Base-by-base conservation (phyloP, 164 flowering plant species). In the Chloranthus sessilifolius region DNA sequence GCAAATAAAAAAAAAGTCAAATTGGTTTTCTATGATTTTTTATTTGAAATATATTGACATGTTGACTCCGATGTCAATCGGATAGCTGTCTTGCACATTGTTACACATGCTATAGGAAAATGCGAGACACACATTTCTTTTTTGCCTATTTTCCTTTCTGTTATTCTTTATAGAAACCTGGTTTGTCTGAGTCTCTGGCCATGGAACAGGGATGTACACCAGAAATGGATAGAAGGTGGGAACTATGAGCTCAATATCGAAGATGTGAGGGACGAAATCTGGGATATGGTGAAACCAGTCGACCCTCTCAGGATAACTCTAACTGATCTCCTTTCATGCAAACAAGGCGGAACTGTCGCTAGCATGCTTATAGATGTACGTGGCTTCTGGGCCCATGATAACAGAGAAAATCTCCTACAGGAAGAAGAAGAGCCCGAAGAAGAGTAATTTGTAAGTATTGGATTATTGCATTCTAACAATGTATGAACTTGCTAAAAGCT, bases 311-410 rank as follows among this genome's bases (percentile, higher is more conserved):
- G 53, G 66, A 83, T 92, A 29, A 74, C 96, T 36, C 63, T 86
- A 26, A 54, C 77, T 0, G 99, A 92, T 69, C 78, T 88, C 15
- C 76, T 92, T 12, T 43, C 48, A 3, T 92, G 99, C 74, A 92
- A 92, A 66, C 99, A 88, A 54, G 96, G 99, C 7, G 99, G 99
- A 6, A 92, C 99, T 0, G 95, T 92, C 2, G 96, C 96, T 29
- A 84, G 95, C 73, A 92, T 92, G 99, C 95, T 92, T 9, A 84
- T 88, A 35, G 99, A 92, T 44, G 95, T 92, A 17, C 91, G 99
- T 5, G 99, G 99, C 19, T 88, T 88, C 66, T 88, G 96, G 99
- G 99, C 99, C 2, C 99, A 92, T 48, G 99, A 92, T 68, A 88
- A 92, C 59, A 70, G 99, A 69, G 99, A 92, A 69, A 88, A 92